phyloP scores from a whole-genome alignment of 176 grass and related monocot species.

The Cenchrus purpureus region DNA sequence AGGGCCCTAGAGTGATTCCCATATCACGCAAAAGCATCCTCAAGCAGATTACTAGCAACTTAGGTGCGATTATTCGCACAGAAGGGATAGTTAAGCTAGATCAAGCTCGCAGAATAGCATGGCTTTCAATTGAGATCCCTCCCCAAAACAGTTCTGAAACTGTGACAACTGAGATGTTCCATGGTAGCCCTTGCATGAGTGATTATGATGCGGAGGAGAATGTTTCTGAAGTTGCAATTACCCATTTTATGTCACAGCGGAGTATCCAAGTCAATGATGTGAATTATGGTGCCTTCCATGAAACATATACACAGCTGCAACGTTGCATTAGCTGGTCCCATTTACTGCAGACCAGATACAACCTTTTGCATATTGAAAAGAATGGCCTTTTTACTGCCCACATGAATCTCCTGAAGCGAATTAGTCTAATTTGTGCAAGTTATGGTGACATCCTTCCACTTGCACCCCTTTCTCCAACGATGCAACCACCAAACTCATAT shows the following conservation, averaged over 20 bases:
- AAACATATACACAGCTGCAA: neutral
- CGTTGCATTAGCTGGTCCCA: neutral
- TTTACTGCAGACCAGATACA: neutral
- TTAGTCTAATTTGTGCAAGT: neutral
- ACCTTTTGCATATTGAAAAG: neutral
- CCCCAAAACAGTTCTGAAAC: neutral
- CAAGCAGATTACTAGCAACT: neutral
- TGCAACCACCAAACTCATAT: neutral
- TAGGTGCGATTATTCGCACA: neutral
- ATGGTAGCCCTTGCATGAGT: neutral
- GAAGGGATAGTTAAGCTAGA: conserved; percentile 1
- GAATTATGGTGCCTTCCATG: neutral
- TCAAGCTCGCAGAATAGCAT: neutral
- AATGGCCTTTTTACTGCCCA: neutral
- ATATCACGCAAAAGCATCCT: neutral
- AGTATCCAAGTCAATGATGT: neutral
- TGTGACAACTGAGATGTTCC: neutral
- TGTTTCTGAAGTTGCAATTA: neutral
- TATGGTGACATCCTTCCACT: conserved; percentile 8
- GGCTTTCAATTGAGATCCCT: neutral
- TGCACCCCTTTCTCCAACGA: neutral
- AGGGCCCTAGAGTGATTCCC: neutral
- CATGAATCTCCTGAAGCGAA: neutral
- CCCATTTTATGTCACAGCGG: neutral
- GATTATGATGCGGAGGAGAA: neutral